Base-by-base conservation (phyloP, 1,284 basidiomycete species). In the Inonotus obliquus region DNA sequence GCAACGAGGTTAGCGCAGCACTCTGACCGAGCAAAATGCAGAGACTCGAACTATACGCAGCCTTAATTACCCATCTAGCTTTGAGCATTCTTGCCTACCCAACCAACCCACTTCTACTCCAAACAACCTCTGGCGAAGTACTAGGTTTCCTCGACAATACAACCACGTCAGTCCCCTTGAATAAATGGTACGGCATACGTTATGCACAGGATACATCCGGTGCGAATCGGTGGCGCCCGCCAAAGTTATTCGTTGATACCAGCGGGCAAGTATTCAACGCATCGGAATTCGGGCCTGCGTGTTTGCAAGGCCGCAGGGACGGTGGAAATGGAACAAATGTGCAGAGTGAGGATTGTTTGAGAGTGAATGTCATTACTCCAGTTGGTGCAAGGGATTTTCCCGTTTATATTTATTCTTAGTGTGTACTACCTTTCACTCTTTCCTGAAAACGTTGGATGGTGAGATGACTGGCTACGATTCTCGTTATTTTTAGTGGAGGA, bases 301-400 rank as follows among this genome's bases (percentile, higher is more conserved):
- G 77, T 63, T 65, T 78, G 53, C 77, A 79, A 64, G 76, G 76
- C 13, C 66, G 69, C 19, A 65, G 66, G 14, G 68, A 77, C 57
- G 76, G 76, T 23, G 76, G 76, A 11, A 77, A 76, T 62, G 76
- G 76, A 17, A 79, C 76, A 0, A 68, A 69, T 4, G 67, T 76
- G 14, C 77, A 78, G 65, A 77, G 76, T 62, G 77, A 79, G 62
- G 77, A 78, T 60, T 79, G 77, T 57, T 65, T 79, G 35, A 63
- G 74, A 27, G 72, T 79, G 56, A 78, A 78, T 60, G 69, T 79
- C 48, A 75, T 77, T 45, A 71, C 75, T 6, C 76, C 76, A 21
- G 47, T 64, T n/a, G 70, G 71, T 32, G 75, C 75, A 2, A 68
- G 51, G 21, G 69, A 72, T 35, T 65, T 79, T 0, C 76, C 77